Base-by-base conservation (phyloP, 768 basidiomycete species). In the Suillus clintonianus region DNA sequence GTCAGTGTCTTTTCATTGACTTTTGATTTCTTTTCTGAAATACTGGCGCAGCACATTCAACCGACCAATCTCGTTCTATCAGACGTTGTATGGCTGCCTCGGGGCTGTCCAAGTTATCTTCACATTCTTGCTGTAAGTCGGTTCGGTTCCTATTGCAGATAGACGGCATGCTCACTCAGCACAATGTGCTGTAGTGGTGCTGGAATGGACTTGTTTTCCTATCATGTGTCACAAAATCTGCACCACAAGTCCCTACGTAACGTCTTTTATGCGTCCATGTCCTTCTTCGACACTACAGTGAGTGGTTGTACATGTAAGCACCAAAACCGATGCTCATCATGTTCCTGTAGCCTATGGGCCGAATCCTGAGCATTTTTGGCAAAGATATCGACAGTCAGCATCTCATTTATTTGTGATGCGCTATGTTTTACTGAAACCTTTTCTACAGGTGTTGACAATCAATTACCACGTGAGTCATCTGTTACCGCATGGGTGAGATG, bases 201-300 rank as follows among this genome's bases (percentile, higher is more conserved):
- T 10, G 76, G 78, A 5, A 82, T 87, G 67, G 87, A 88, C 63
- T 73, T 83, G 13, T 77, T 90, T 72, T 84, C 86, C 1, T 84
- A 80, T 69, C 79, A 82, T 60, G 87, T 87, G 4, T 89, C 89
- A 1, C 80, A 80, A 63, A 88, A 86, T 63, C 76, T 92, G 2
- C 89, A 92, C 69, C 79, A 83, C 51, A 72, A 79, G 51, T 83
- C 87, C 0, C 78, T 89, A 30, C 72, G 74, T 30, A 83, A 85
- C 56, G 81, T 90, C 22, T 87, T 90, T 70, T 82, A 84, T 71
- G 89, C 90, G 0, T 89, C 89, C 0, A 90, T 90, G 87, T 81
- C 85, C 2, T 91, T 90, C 76, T 92, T 91, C 68, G 91, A 92
- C 71, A 88, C 83, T 2, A 87, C 86, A 22, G 85, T 84, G 65